These are phyloP conservation scores for Nitzschia sp. DNA, from an alignment of 108 stramenopile species.

Conservation along the genomic window DNA sequence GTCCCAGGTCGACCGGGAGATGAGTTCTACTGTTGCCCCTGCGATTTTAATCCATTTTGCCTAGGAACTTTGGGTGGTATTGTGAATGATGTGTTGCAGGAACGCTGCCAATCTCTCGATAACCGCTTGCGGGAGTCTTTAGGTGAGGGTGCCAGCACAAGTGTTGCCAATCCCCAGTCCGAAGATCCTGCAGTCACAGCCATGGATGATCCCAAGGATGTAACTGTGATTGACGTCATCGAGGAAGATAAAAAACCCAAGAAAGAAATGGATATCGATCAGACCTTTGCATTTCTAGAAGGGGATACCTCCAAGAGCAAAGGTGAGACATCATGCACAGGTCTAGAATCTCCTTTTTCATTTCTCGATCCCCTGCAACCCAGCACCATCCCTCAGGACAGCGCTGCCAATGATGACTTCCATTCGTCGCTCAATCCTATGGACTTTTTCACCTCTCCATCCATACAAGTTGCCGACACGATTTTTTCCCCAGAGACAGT, in stretches of 20 bases:
- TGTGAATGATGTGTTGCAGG: conserved; percentile 55
- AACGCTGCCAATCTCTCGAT: conserved; percentile 17
- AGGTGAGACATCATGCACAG: not conserved
- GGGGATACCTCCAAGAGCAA: no score
- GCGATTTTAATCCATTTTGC: conserved; percentile 75
- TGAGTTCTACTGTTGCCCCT: conserved; percentile 26
- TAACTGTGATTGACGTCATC: not conserved
- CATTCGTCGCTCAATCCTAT: no score
- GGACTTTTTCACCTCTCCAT: not conserved
- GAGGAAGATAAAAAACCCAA: not conserved
- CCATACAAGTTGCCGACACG: conserved; percentile 1
- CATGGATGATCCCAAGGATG: conserved; percentile 12
- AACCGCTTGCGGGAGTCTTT: not conserved
- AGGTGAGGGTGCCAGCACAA: not conserved
- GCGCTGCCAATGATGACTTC: not conserved
- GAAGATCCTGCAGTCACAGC: not conserved
- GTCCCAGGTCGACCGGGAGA: conserved; percentile 33
- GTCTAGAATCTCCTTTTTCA: not conserved
- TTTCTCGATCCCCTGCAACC: not conserved
- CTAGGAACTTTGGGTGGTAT: conserved; percentile 68
- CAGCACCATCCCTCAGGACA: not conserved
- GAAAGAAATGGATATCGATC: not conserved
- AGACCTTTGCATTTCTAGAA: not conserved
- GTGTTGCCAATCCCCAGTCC: not conserved
- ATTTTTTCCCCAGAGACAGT: conserved; percentile 20